Evolutionary conservation across 768 basidiomycete species (phyloP).

Genomic region (Mycena polygramma): DNA sequence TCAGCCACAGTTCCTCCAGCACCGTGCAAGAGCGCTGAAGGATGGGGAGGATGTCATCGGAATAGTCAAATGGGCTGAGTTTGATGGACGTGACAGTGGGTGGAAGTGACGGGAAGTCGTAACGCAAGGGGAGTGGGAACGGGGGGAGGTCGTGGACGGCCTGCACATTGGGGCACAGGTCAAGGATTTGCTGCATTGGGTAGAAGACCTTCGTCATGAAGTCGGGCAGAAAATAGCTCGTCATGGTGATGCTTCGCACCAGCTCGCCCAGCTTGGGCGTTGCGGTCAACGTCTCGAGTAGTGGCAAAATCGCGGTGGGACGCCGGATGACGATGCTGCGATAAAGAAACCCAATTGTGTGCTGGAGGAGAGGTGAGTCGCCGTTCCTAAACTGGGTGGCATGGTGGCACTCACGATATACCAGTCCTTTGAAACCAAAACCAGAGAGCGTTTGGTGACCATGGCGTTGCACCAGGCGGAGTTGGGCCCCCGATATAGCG

Average conservation of each 20-base stretch:
- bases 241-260: background rate
- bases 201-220: background rate
- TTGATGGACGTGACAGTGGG: background rate
- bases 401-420: background rate
- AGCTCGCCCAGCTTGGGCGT: background rate
- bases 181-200: background rate
- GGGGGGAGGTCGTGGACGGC: background rate
- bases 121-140: background rate
- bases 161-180: background rate
- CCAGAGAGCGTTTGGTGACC: background rate
- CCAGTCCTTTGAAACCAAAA: conserved; percentile 9
- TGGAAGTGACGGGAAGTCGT: background rate
- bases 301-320: background rate
- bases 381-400: background rate
- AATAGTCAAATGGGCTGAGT: background rate
- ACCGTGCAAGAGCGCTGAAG: background rate
- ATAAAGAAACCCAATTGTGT: background rate
- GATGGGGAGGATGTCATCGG: background rate
- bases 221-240: background rate
- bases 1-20: conserved; percentile 1
- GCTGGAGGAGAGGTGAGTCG: background rate
- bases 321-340: conserved; percentile 2
- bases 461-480: too few species aligned
- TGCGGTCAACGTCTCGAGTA: background rate
- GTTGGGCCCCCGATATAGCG: too few species aligned